Base-by-base conservation (phyloP, 2,329 filamentous ascomycete species). In the Penicillium sp. region DNA sequence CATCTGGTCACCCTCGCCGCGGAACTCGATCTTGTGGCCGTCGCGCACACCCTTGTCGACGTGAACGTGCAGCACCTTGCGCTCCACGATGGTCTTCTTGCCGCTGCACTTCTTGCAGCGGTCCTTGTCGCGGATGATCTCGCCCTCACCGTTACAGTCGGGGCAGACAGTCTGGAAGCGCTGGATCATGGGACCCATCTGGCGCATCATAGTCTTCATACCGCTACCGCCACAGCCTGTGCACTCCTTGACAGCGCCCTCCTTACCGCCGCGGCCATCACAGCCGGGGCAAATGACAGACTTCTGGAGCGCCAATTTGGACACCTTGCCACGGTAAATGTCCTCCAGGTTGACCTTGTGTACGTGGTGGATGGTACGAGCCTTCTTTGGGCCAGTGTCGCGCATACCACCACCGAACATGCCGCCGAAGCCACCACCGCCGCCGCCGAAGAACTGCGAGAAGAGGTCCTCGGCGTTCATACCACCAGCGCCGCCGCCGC, bases 181-280 rank as follows among this genome's bases (percentile, higher is more conserved):
- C 76, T 98, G 94, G 61, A 98, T 97, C 93, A 98, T 98, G 50
- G 93, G 93, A 42, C 93, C 93, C 90, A 98, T 97, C 75, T 98
- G 93, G 68, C 94, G 87, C 93, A 98, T 96, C 91, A 98, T 97
- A 32, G 88, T 96, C 86, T 97, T 97, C 87, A 96, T 95, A 72
- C 93, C 93, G 55, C 86, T 82, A 57, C 93, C 93, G 63, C 95
- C 89, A 71, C 93, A 98, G 65, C 89, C 87, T 32, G 81, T 67
- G 73, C 93, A 98, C 64, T 86, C 87, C 76, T 90, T 91, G 56
- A 97, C 91, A n/a, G 93, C 88, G 55, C 93, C 93, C 57, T 97
- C 91, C 77, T 98, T 98, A 58, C 93, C 93, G 65, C 93, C 93
- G 50, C 89, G 83, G 54, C 93, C 93, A 49, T 93, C 86, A 70